Base-by-base conservation (phyloP, 139 green algal species). In the Ulvella scutata region DNA sequence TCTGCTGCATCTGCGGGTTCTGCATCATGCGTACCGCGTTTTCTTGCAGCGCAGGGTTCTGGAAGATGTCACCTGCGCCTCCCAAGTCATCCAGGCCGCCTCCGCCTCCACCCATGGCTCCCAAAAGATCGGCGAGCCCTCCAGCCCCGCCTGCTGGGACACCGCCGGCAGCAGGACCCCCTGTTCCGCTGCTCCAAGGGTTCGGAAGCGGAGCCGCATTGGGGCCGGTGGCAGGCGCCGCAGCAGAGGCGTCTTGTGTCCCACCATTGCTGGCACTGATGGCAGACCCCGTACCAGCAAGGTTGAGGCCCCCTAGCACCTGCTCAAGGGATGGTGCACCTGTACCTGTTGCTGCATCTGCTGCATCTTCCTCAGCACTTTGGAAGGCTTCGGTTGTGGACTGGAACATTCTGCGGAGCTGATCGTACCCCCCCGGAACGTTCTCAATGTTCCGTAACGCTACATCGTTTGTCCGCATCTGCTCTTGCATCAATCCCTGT, bases 361-460 rank as follows among this genome's bases (percentile, higher is more conserved):
- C 36, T 2, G 44, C 13, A 29, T 21, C 20, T 4, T n/a, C 34
- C 0, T n/a, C 23, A 26, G 38, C 72, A 62, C 21, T 21, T 13
- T 43, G 2, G 28, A 62, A 31, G 28, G 38, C 72, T 29, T 36
- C 72, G 26, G 34, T 67, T 10, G 51, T 33, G 38, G 29, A 34
- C 51, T 94, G 86, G 77, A 97, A 97, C 81, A 97, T 89, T 38
- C 89, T 87, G 3, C 90, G 80, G 74, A 99, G 87, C 26, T 86
- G 85, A 80, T 98, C 97, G 85, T 98, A 99, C 72, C 95, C 95
- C 43, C 92, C 95, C 0, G 95, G 95, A 74, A 95, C 87, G 2
- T 78, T 84, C 82, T 99, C 95, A 10, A 99, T 90, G 87, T 99
- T 98, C 72, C 73, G 85, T 75, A 99, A 82, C 3, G 93, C 87